A percentile compares a stretch with the other conserved stretches of the same genome.
Conservation (phyloP, 768 basidiomycete genomes). For the Suillus placidus region DNA sequence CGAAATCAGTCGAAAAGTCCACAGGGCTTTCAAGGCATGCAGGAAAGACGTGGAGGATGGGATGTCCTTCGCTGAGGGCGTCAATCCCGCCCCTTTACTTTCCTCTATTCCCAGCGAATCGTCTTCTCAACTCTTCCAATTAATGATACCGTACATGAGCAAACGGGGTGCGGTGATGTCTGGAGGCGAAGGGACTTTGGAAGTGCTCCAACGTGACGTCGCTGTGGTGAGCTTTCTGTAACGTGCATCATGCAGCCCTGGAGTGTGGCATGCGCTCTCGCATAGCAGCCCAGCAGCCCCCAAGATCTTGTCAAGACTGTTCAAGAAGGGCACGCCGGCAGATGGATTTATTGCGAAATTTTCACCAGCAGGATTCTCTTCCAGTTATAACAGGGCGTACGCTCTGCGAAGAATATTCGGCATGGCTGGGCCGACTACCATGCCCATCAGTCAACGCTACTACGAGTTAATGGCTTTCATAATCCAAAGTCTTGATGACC, state of each 20-base stretch:
- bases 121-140: slow-evolving; percentile 26
- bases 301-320: not conserved
- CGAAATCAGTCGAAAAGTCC: not conserved
- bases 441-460: not conserved
- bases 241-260: not conserved
- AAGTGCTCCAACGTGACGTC: not conserved
- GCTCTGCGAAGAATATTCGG: not conserved
- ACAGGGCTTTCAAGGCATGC: not conserved
- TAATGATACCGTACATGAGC: slow-evolving; percentile 26
- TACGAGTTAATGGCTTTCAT: not conserved
- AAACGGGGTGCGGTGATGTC: not conserved
- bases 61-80: not conserved
- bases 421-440: not conserved
- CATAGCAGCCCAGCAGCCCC: not conserved
- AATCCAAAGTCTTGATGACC: not conserved
- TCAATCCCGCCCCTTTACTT: not conserved
- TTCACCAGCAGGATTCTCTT: not conserved
- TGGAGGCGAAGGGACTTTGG: not conserved
- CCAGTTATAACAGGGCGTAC: not conserved
- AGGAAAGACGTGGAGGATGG: not conserved
- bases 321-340: not conserved
- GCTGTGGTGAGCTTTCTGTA: not conserved
- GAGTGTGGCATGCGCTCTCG: not conserved
- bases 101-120: not conserved
- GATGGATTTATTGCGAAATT: slow-evolving; percentile 27